These are phyloP conservation scores for Salix arbutifolia DNA, from an alignment of 345 rosid species.

Conservation along the genomic window DNA sequence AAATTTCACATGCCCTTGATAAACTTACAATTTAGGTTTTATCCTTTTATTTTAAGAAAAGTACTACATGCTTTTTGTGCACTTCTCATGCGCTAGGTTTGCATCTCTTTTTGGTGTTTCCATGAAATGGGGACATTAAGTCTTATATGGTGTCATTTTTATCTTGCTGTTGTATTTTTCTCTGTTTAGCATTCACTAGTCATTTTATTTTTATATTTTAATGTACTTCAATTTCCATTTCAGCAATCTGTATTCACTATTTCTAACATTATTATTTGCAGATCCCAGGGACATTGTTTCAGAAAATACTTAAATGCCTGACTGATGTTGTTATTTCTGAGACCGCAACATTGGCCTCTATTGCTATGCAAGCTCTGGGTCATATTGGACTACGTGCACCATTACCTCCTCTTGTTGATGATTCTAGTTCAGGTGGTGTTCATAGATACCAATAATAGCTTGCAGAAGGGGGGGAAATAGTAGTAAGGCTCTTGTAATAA, in stretches of 20 bases:
- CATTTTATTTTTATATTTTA: not conserved
- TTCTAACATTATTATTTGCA: conserved; percentile 27
- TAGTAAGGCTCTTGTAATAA: conserved; percentile 10
- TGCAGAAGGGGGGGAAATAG: conserved; percentile 1
- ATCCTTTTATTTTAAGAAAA: not conserved
- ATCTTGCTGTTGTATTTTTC: not conserved
- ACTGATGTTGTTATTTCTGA: conserved; percentile 64
- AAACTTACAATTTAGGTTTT: not conserved
- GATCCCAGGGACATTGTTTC: conserved; percentile 60
- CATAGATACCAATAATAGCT: conserved; percentile 3
- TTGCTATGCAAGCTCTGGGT: conserved; percentile 94
- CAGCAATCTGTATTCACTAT: not conserved
- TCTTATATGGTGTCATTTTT: not conserved
- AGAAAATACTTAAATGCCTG: conserved; percentile 59
- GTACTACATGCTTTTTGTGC: not conserved
- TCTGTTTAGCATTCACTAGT: not conserved
- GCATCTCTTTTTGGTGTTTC: not conserved
- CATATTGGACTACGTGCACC: conserved; percentile 75
- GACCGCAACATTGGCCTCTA: conserved; percentile 67
- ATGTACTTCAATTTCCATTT: not conserved
- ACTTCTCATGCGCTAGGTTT: not conserved
- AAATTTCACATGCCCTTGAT: no score
- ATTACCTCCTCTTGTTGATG: conserved; percentile 53
- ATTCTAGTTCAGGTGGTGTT: conserved; percentile 60
- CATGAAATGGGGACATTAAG: not conserved